Evolutionary conservation across 2,329 filamentous ascomycete genomes (phyloP).

Genomic region (Monilinia fructigena): DNA sequence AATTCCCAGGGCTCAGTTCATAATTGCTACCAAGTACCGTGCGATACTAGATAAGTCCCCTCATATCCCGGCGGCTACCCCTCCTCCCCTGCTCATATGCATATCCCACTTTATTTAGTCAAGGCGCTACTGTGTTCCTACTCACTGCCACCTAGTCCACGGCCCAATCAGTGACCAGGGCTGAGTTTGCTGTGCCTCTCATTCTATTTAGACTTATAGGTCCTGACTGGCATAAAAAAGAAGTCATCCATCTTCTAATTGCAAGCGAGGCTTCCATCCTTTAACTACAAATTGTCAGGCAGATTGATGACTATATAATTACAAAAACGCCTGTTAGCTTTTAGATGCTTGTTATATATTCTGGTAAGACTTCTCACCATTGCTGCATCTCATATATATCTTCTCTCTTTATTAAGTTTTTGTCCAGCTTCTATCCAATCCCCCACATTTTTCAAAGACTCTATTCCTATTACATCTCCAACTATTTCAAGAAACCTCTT

Average conservation of each 20-base stretch:
- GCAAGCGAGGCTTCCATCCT: constrained; percentile 27
- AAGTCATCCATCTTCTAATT: constrained; percentile 21
- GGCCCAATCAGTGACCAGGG: constrained; percentile 27
- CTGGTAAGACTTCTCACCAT: constrained; percentile 7
- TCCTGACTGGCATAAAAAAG: constrained; percentile 25
- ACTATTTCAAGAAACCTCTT: constrained; percentile 20
- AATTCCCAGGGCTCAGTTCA: constrained; percentile 3
- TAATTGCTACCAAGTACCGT: constrained; percentile 18
- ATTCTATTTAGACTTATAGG: constrained; percentile 32
- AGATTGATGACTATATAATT: constrained; percentile 25
- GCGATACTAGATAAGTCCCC: not conserved
- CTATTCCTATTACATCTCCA: constrained; percentile 13
- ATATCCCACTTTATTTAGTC: constrained; percentile 23
- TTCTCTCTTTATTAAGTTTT: constrained; percentile 8
- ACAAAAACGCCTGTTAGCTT: constrained; percentile 26
- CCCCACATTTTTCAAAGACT: constrained; percentile 9
- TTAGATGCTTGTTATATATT: constrained; percentile 18
- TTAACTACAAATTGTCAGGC: constrained; percentile 23
- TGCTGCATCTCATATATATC: not conserved
- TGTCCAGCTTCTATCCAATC: constrained; percentile 3
- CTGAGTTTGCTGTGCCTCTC: constrained; percentile 32
- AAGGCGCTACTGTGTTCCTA: constrained; percentile 20
- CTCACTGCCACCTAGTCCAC: constrained; percentile 29
- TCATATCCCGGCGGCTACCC: constrained; percentile 23
- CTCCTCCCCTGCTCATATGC: constrained; percentile 16